Evolutionary conservation across 2,329 filamentous ascomycete genomes (phyloP), one percentile per base, ranked within the genome.

Genomic region (Ophiocordyceps camponoti-floridani): DNA sequence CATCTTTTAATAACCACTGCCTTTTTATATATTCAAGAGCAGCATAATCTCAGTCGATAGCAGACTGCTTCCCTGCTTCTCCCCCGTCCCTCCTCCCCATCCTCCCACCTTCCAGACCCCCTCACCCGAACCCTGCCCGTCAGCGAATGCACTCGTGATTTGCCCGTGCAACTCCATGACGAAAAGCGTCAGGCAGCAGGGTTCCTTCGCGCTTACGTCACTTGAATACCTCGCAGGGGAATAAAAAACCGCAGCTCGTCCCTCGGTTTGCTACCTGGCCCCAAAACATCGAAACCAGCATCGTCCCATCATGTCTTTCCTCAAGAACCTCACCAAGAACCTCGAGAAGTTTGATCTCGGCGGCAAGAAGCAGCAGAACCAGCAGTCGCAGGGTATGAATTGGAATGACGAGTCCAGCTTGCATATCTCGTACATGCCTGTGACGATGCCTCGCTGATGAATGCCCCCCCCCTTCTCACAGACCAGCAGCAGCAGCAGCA

Each of bases 281-380:
- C 23, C 23, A 3, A 23, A 23, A 23, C 3, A 23, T 23, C 5
- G 23, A 23, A 23, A 23, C 23, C 3, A 18, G 11, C 35, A 16
- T 7, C 14, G 12, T 35, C 33, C 33, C 33, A 38, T 18, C 49
- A 68, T 68, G 64, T 67, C 64, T 33, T 67, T 67, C 53, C 62
- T 67, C 54, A 63, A 62, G 49, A 65, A 65, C 51, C 51, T 67
- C 42, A 57, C 60, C 47, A 57, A 63, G 51, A 58, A 65, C 50
- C 61, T 68, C 40, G 67, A 73, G 53, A 63, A 65, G 52, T 60
- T 73, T 45, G 63, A 60, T 43, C 61, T 72, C 51, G 66, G 66
- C 41, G 64, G 63, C 43, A 62, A 42, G 40, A 43, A 43, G 14
- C 41, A 43, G 14, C 41, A 30, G 33, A 27, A 45, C 2, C 26